phyloP scores from a whole-genome alignment of 179 eudicot species.

The Heliamphora pulchella region DNA sequence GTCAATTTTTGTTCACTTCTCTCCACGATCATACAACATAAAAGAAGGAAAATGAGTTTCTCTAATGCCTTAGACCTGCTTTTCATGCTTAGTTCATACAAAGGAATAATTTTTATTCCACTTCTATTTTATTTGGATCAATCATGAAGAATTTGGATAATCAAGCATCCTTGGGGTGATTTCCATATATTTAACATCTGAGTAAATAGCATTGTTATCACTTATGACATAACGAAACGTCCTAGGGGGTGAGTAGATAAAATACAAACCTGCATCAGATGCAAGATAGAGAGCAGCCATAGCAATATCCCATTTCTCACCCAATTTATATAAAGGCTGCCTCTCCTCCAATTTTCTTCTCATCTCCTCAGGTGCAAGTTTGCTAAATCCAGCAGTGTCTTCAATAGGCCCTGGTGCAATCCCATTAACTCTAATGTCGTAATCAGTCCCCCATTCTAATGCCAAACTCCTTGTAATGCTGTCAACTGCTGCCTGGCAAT shows the following conservation, averaged over 20 bases:
- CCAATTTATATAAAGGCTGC: slow-evolving; percentile 50
- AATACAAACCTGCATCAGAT: slow-evolving; percentile 53
- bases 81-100: too few species aligned
- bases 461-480: slow-evolving; percentile 64
- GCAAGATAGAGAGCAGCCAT: slow-evolving; percentile 69
- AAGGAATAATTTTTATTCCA: too few species aligned
- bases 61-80: too few species aligned
- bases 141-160: too few species aligned
- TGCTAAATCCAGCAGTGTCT: slow-evolving; percentile 55
- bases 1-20: too few species aligned
- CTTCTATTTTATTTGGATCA: too few species aligned
- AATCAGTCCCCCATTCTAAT: slow-evolving; percentile 73
- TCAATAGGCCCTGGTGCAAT: slow-evolving; percentile 71
- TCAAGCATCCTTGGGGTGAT: too few species aligned
- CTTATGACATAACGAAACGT: not conserved
- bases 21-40: too few species aligned
- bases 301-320: slow-evolving; percentile 76
- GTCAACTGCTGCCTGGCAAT: slow-evolving; percentile 64
- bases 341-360: slow-evolving; percentile 23
- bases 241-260: not conserved
- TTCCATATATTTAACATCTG: too few species aligned
- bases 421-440: slow-evolving; percentile 65
- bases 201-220: too few species aligned
- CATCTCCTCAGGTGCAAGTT: slow-evolving; percentile 49
- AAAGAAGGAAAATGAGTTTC: too few species aligned